Evolutionary conservation across 1,284 basidiomycete species (phyloP).

Genomic region (Thelephora terrestris): DNA sequence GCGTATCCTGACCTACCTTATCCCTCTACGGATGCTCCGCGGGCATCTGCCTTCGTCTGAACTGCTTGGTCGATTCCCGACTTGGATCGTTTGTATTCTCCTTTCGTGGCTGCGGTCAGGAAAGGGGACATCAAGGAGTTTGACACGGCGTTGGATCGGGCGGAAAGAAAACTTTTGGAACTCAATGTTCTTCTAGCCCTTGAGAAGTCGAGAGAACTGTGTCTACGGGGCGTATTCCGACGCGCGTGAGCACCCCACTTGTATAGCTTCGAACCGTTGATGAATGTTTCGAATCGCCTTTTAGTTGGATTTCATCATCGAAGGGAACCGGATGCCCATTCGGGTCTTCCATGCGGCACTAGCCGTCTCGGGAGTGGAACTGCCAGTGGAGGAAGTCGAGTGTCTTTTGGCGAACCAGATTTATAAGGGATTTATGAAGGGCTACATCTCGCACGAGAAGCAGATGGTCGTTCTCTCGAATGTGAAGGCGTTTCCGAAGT

Average conservation of each 20-base stretch:
- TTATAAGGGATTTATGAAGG: slow-evolving; percentile 84
- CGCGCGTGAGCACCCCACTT: slow-evolving; percentile 53
- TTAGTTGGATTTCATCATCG: slow-evolving; percentile 69
- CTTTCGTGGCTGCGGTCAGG: slow-evolving; percentile 74
- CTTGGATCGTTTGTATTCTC: slow-evolving; percentile 65
- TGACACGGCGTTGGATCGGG: slow-evolving; percentile 63
- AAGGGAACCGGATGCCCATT: slow-evolving; percentile 72
- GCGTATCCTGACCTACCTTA: slow-evolving; percentile 83
- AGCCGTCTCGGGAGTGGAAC: slow-evolving; percentile 51
- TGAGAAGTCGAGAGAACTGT: slow-evolving; percentile 82
- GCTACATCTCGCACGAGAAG: slow-evolving; percentile 94
- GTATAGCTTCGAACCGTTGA: slow-evolving; percentile 1
- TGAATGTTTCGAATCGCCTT: neutral
- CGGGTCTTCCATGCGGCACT: slow-evolving; percentile 68
- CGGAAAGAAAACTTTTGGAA: slow-evolving; percentile 65
- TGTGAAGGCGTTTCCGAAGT: slow-evolving; percentile 72
- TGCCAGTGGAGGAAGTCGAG: slow-evolving; percentile 74
- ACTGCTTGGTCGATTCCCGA: slow-evolving; percentile 66
- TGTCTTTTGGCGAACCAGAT: slow-evolving; percentile 94
- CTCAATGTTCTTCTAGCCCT: slow-evolving; percentile 80
- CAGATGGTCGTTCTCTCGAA: slow-evolving; percentile 86
- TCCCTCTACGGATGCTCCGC: slow-evolving; percentile 80
- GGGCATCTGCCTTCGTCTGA: slow-evolving; percentile 71
- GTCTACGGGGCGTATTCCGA: slow-evolving; percentile 78
- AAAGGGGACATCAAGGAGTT: slow-evolving; percentile 73